Evolutionary conservation across 495 filamentous ascomycete genomes (phyloP), one percentile per base, ranked within the genome.

Genomic region (Neurospora sp.): DNA sequence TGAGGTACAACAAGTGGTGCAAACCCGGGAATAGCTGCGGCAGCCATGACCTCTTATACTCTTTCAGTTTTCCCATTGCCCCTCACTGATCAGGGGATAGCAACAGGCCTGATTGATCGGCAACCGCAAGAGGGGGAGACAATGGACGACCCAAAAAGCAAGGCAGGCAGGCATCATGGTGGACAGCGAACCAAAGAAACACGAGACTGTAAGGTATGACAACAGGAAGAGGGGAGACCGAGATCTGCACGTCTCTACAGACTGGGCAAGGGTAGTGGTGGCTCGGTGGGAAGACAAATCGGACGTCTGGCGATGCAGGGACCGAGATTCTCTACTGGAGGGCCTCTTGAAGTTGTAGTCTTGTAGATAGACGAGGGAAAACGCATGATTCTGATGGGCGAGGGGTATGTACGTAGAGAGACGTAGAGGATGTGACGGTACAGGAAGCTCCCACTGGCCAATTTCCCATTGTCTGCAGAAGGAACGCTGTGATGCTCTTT

Each of bases 331-430:
- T 27, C 11, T 31, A 61, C 53, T 61, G 53, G 22, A 35, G 53
- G 46, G 22, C 22, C 12, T 61, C 53, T 61, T 35, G 39, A 20
- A 35, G 22, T 20, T 39, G 70, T 61, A 37, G 46, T n/a, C 42
- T 44, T 44, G 44, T 31, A 53, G 27, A 41, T 65, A 4, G 20
- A 35, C 69, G 40, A 46, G 61, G 22, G 41, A 61, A 74, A 76
- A 74, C 74, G 70, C 74, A 74, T 74, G 74, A 76, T 76, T 27
- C 38, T 48, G 31, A 31, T 31, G 38, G 71, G 48, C 12, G 53
- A 65, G 46, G 48, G 38, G 48, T n/a, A 37, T 6, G 27, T 20
- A 20, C 27, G 37, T 38, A 71, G 41, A 61, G 53, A 53, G 46
- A 31, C 12, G 53, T 61, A 61, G 53, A 61, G 53, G 6, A 61